Evolutionary conservation across 164 flowering plant genomes (phyloP).

Genomic region (Tinospora cordifolia): DNA sequence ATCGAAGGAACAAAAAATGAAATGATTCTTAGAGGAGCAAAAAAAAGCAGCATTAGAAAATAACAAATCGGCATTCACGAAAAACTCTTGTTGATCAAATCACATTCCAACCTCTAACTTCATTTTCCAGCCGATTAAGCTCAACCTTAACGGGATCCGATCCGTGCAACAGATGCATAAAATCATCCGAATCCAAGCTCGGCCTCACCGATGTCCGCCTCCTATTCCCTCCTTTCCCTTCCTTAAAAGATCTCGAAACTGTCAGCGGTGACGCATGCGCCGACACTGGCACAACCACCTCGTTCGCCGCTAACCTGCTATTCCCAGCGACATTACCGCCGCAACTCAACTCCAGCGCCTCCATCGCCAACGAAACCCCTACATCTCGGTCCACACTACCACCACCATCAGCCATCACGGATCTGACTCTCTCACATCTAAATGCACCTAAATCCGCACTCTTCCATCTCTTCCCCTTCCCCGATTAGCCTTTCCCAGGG

Average conservation of each 20-base stretch:
- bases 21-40: neutral
- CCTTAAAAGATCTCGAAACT: slow-evolving; percentile 56
- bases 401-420: slow-evolving; percentile 40
- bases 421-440: slow-evolving; percentile 28
- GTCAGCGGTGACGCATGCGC: slow-evolving; percentile 25
- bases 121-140: slow-evolving; percentile 85
- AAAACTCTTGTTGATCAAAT: slow-evolving; percentile 32
- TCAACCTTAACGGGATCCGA: slow-evolving; percentile 95
- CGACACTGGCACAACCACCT: neutral
- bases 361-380: slow-evolving; percentile 24
- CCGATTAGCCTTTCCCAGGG: neutral
- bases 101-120: slow-evolving; percentile 76
- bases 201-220: slow-evolving; percentile 42
- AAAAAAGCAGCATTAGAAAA: slow-evolving; percentile 2
- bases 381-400: slow-evolving; percentile 1
- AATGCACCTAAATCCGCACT: slow-evolving; percentile 1
- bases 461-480: neutral
- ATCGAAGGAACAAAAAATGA: slow-evolving; percentile 6
- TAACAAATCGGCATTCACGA: neutral
- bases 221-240: slow-evolving; percentile 30
- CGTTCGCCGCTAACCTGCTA: slow-evolving; percentile 13
- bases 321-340: slow-evolving; percentile 7
- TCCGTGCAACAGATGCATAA: slow-evolving; percentile 69
- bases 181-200: slow-evolving; percentile 76
- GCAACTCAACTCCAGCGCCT: slow-evolving; percentile 16